Base-by-base conservation (phyloP, 2,329 filamentous ascomycete genomes). In the Trichoderma atrobrunneum region DNA sequence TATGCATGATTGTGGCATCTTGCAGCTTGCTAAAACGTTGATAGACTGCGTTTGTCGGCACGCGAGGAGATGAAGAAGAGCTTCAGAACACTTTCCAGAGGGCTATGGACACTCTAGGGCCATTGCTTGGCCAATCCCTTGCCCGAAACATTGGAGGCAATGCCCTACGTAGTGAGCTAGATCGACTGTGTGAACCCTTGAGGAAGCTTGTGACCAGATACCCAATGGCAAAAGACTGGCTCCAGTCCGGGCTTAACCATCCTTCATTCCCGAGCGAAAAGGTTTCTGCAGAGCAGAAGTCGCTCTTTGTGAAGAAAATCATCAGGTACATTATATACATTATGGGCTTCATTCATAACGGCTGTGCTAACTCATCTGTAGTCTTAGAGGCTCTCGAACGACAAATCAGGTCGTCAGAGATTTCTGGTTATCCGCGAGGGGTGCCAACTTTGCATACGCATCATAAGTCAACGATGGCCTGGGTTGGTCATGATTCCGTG, bases 391-490 rank as follows among this genome's bases (percentile, higher is more conserved):
- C 8, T 84, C 87, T 1, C 85, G 87, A 74, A 82, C 85, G 64
- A 93, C 91, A 3, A 92, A 91, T 74, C 86, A 90, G 70, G 85
- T 92, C 1, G 88, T 93, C 3, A 87, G 88, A 72, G 90, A 93
- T 34, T 94, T 94, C 78, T 94, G 91, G 90, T 81, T 93, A n/a
- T 85, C 86, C 2, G 91, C 90, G 73, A 85, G 91, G 73, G 88
- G 88, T 7, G 85, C 86, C 0, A 89, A 84, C 76, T 91, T 90
- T 79, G 84, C 88, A 10, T 91, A 91, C 80, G 86, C 84, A 63
- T 90, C 88, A 59, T 90, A 76, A 77, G 26, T 48, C 26, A 14
- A 36, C 56, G n/a, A 34, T 26, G 24, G 30, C 26, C 36, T 16
- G 14, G 21, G 34, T 14, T 5, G 10, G 16, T 8, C n/a, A 36